phyloP scores from a whole-genome alignment of 1,139 yeast species.

The Zygosaccharomyces sapae region DNA sequence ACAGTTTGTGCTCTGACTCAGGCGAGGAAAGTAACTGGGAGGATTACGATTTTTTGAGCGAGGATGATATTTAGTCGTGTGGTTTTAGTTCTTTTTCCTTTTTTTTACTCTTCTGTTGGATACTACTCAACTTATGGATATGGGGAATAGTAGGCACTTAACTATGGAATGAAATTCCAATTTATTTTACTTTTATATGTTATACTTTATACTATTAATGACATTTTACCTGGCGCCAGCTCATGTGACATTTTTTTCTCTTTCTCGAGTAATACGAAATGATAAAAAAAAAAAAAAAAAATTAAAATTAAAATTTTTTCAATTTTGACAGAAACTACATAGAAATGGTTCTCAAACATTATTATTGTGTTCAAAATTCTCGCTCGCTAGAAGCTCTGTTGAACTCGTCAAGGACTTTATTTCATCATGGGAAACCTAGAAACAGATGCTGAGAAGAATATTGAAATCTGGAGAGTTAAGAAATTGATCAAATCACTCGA shows the following conservation, averaged over 20 bases:
- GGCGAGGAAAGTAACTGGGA: constrained; percentile 19
- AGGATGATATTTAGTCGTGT: constrained; percentile 19
- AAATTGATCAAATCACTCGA: constrained; percentile 83
- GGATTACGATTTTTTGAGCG: constrained; percentile 30
- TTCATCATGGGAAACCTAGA: constrained; percentile 33
- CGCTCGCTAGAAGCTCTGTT: background rate
- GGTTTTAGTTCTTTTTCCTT: background rate
- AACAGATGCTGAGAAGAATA: constrained; percentile 86
- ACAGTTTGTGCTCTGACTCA: constrained; percentile 10
- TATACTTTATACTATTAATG: background rate
- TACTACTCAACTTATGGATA: background rate
- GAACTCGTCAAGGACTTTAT: background rate
- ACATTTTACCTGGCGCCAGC: constrained; percentile 2
- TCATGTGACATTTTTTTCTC: background rate
- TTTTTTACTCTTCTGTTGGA: background rate
- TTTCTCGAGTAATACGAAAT: background rate
- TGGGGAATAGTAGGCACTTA: background rate
- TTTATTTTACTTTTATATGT: background rate
- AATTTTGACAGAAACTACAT: background rate
- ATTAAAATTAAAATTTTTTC: background rate
- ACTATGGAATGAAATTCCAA: background rate
- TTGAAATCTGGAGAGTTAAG: constrained; percentile 98
- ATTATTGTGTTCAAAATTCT: background rate
- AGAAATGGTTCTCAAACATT: background rate
- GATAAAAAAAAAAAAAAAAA: background rate